These are phyloP conservation scores for Nicotiana noctiflora DNA, from an alignment of 257 asterid species.

Conservation along the genomic window DNA sequence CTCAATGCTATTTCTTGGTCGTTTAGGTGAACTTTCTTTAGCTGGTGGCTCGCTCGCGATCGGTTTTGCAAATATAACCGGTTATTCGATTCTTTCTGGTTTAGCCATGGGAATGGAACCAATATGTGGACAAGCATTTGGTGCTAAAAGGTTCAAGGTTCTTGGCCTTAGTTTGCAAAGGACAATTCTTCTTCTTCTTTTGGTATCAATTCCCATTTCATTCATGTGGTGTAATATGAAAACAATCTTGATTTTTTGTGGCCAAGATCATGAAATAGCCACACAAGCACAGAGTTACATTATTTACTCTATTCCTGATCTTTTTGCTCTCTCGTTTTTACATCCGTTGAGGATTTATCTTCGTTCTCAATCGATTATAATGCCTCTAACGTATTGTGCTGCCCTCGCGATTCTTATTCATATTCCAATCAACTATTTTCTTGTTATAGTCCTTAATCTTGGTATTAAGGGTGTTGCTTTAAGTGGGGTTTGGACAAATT, in stretches of 20 bases:
- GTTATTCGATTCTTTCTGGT: slow-evolving; percentile 56
- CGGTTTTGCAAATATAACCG: slow-evolving; percentile 47
- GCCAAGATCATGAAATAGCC: slow-evolving; percentile 40
- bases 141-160: slow-evolving; percentile 41
- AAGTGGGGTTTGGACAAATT: slow-evolving; percentile 48
- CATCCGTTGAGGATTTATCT: slow-evolving; percentile 52
- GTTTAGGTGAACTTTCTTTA: background rate
- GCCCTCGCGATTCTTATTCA: slow-evolving; percentile 30
- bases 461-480: slow-evolving; percentile 48
- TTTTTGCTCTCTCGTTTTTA: slow-evolving; percentile 29
- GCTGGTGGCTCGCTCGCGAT: slow-evolving; percentile 52
- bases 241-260: slow-evolving; percentile 23
- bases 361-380: slow-evolving; percentile 41
- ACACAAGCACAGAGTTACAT: slow-evolving; percentile 37
- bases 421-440: slow-evolving; percentile 41
- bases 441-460: slow-evolving; percentile 33
- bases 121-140: slow-evolving; percentile 58
- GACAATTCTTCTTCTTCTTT: slow-evolving; percentile 32
- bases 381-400: slow-evolving; percentile 48
- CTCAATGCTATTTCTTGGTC: slow-evolving; percentile 9
- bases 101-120: slow-evolving; percentile 63
- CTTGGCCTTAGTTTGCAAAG: slow-evolving; percentile 40
- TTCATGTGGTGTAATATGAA: slow-evolving; percentile 50
- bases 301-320: slow-evolving; percentile 40
- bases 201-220: slow-evolving; percentile 33